Evolutionary conservation across 176 grass and related monocot genomes (phyloP), one percentile per base, ranked within the genome.

Genomic region (Oryza coarctata): DNA sequence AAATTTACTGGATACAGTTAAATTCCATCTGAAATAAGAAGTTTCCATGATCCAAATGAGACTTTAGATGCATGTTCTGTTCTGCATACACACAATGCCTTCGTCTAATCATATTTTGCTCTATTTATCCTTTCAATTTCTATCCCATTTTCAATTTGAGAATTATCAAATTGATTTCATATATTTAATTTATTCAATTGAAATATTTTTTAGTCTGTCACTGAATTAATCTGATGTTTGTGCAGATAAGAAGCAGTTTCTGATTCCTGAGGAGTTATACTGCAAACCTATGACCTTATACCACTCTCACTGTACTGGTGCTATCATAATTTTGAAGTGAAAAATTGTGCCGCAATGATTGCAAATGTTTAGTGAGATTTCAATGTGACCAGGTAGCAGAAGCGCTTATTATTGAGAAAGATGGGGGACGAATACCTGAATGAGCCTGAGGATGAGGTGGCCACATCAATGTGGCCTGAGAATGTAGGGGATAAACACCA

Each of bases 381-480:
- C 74, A 55, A 60, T 45, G 55, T 82, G 77, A 85, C 64, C 23
- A 34, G 74, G 52, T 76, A 30, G 74, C 52, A 43, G 26, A 14
- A 13, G 50, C 45, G 34, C 67, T 66, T 6, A 38, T 57, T 27
- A 78, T 71, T 13, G 32, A 43, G 20, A 71, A 91, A 89, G 61
- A 97, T 97, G 94, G 92, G 88, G 39, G 88, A 86, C 13, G 90
- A 89, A 61, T 84, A 86, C 80, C 43, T 86, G 38, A 83, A 30
- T 15, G 92, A 90, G 2, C 81, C 70, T 36, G 94, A 97, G 7
- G 68, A 86, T 83, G 91, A 97, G 73, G 90, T 85, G 17, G 31
- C 89, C 81, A 62, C 84, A 83, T 83, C 94, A 20, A 97, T 97
- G 94, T 97, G 94, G 94, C 92, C 92, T 58, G 68, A 89, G 41